Evolutionary conservation across 345 rosid species (phyloP), one percentile per base, ranked within the genome.

Genomic region (Populus davidiana): DNA sequence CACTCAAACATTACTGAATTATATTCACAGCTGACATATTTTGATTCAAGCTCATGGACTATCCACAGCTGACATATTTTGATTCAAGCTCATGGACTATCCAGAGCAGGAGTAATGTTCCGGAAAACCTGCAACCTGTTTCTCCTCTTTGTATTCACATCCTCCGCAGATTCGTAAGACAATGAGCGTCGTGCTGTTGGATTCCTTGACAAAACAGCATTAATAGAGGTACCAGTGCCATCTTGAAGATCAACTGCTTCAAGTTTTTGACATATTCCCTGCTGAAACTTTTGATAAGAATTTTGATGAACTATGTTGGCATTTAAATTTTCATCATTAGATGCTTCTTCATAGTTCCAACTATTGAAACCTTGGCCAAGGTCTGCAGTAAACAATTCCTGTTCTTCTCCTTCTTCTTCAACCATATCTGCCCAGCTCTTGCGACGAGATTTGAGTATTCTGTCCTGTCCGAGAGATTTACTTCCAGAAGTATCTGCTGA

Each of bases 361-460:
- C 67, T 66, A 16, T 47, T 47, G 52, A 47, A 47, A 47, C 52
- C 52, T 47, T 47, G 52, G 52, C 52, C 52, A 47, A 47, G 52
- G 52, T 47, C 52, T 47, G 18, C 52, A 47, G 52, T 47, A 47
- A 47, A 4, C 52, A 47, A 14, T 47, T 14, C 52, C n/a, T 54
- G 69, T 9, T 70, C 68, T 23, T 70, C 25, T 69, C 65, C 47
- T 79, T 67, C 95, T 67, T 92, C 98, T 82, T 91, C 97, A 6
- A 77, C 96, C n/a, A 91, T 87, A 73, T 91, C 98, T 17, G 93
- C 98, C 98, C 96, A 92, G 66, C 92, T 92, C 85, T 88, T 91
- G 78, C 25, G 11, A 20, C 36, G 41, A 18, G 49, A 39, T 35
- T 50, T 71, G 2, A 10, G n/a, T 33, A 8, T 27, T 9, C n/a